Conservation (phyloP, 1,284 basidiomycete species). For the Cryptococcus sp. region DNA sequence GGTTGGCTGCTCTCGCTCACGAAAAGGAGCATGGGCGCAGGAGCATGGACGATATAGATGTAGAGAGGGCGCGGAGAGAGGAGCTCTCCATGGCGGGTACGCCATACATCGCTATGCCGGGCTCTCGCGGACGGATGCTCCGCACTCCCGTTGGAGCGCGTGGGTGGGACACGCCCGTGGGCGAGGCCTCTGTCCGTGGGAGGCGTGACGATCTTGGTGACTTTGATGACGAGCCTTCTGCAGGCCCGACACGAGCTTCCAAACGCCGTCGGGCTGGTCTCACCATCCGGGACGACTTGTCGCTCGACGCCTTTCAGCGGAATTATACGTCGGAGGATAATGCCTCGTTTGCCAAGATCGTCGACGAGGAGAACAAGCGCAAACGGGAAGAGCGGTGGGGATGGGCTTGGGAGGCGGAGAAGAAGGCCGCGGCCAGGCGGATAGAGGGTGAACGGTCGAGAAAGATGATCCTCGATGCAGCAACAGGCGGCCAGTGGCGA, state of each 20-base stretch:
- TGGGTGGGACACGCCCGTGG: slow-evolving; percentile 43
- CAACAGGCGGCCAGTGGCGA: slow-evolving; percentile 35
- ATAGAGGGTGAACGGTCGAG: slow-evolving; percentile 49
- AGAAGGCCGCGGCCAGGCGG: slow-evolving; percentile 59
- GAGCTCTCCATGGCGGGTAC: slow-evolving; percentile 35
- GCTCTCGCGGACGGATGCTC: slow-evolving; percentile 13
- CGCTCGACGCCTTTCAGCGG: slow-evolving; percentile 80
- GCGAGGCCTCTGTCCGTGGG: slow-evolving; percentile 15
- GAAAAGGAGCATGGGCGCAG: slow-evolving; percentile 33
- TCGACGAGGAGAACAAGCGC: slow-evolving; percentile 78
- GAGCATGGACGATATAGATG: slow-evolving; percentile 15
- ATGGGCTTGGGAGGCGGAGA: slow-evolving; percentile 91
- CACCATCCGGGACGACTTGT: slow-evolving; percentile 53
- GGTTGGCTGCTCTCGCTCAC: slow-evolving; percentile 61
- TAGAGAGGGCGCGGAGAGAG: slow-evolving; percentile 13
- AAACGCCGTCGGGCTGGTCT: slow-evolving; percentile 13
- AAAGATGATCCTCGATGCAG: slow-evolving; percentile 46
- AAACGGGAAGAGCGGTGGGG: slow-evolving; percentile 67
- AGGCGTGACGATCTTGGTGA: slow-evolving; percentile 9
- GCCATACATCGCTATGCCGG: slow-evolving; percentile 38
- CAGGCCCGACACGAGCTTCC: slow-evolving; percentile 13
- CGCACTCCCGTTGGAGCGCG: slow-evolving; percentile 42
- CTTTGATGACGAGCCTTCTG: slow-evolving; percentile 5
- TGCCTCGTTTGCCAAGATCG: slow-evolving; percentile 83
- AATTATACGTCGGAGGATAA: slow-evolving; percentile 93